Evolutionary conservation across 768 basidiomycete species (phyloP).

Genomic region (Kwoniella dejecticola): DNA sequence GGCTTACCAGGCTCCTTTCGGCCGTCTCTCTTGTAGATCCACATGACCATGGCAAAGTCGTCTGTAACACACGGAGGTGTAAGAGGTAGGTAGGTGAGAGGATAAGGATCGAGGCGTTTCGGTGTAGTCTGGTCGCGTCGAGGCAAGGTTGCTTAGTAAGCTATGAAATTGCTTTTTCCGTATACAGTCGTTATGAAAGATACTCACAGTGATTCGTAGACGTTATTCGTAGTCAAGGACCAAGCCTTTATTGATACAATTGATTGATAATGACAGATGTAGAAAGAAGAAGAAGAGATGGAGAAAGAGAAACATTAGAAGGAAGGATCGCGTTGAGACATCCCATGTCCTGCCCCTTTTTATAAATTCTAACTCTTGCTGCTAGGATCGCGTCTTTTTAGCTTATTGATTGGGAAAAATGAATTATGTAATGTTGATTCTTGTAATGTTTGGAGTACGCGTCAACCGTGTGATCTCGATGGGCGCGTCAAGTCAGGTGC

Average conservation of each 20-base stretch:
- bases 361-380: neutral
- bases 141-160: constrained; percentile 7
- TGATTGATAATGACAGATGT: neutral
- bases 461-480: neutral
- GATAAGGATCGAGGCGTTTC: no score
- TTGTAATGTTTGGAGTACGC: constrained; percentile 13
- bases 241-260: constrained; percentile 19
- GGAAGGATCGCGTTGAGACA: constrained; percentile 13
- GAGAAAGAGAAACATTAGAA: constrained; percentile 14
- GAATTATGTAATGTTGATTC: constrained; percentile 13
- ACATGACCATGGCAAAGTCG: constrained; percentile 44
- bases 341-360: neutral
- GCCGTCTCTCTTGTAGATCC: constrained; percentile 54
- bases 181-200: no score
- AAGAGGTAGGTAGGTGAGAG: constrained; percentile 4
- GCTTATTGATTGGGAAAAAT: neutral
- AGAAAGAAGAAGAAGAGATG: constrained; percentile 8
- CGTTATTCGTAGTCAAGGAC: constrained; percentile 18
- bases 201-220: constrained; percentile 10
- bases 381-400: neutral
- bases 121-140: constrained; percentile 7
- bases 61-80: neutral
- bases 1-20: constrained; percentile 51
- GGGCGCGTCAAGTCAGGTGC: constrained; percentile 5
- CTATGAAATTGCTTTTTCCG: neutral